Conservation (phyloP, 805 yeast species). For the Tanozyma kutaoensis region DNA sequence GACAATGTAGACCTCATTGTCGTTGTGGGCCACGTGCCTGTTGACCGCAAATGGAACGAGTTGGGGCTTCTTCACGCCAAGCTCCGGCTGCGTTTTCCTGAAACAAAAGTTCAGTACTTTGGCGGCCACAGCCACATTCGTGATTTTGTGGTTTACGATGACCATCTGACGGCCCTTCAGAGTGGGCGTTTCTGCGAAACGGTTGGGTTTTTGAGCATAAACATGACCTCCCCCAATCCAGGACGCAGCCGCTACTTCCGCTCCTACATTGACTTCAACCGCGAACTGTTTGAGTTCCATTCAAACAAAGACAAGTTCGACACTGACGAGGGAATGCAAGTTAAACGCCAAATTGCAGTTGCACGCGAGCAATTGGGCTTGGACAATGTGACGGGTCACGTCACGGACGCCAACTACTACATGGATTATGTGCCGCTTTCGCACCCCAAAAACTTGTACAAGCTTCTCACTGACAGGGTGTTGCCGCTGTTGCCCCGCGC, state of each 20-base stretch:
- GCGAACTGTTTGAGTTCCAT: constrained; percentile 58
- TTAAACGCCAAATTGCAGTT: constrained; percentile 29
- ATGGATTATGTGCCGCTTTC: constrained; percentile 51
- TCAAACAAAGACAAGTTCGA: constrained; percentile 27
- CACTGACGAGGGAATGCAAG: constrained; percentile 39
- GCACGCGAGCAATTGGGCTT: constrained; percentile 38
- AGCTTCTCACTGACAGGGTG: constrained; percentile 43
- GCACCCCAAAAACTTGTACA: constrained; percentile 37
- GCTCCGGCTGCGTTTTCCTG: constrained; percentile 48
- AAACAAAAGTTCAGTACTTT: constrained; percentile 62
- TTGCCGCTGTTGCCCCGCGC: constrained; percentile 24
- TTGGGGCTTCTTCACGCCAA: constrained; percentile 29
- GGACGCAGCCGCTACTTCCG: constrained; percentile 30
- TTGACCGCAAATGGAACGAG: constrained; percentile 40
- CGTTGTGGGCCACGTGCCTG: constrained; percentile 70
- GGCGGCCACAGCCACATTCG: constrained; percentile 94
- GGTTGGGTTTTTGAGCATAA: constrained; percentile 70
- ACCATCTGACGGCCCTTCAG: constrained; percentile 63
- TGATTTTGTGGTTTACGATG: constrained; percentile 64
- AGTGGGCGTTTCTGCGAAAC: constrained; percentile 93
- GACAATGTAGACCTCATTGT: constrained; percentile 49
- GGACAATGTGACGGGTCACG: constrained; percentile 46
- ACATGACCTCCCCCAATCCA: constrained; percentile 8
- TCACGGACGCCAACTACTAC: constrained; percentile 46
- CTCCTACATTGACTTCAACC: constrained; percentile 73